Base-by-base conservation (phyloP, 2,329 filamentous ascomycete genomes). In the Ceratocystis smalleyi region DNA sequence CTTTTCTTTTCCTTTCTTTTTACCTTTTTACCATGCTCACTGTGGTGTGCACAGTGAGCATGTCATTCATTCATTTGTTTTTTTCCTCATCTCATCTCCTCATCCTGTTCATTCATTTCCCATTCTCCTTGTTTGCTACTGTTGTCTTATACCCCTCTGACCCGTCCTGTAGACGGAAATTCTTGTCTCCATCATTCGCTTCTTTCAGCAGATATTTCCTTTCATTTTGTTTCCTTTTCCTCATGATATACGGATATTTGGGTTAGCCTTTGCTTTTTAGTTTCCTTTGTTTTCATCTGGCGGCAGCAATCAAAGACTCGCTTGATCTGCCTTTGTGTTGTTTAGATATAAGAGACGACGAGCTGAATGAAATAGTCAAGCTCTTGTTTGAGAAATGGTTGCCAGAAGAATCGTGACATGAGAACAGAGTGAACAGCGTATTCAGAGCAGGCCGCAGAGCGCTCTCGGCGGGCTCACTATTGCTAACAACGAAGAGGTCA, bases 81-180 rank as follows among this genome's bases (percentile, higher is more conserved):
- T 63, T 54, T 60, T 17, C 60, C 61, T 67, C 57, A 64, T 66
- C 63, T 27, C 24, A 3, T 3, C 24, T 27, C 24, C 27, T 27
- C 27, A 27, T 55, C 35, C 15, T 10, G 10, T 40, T 40, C 35
- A 40, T 15, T 40, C 35, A 12, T 40, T 40, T 40, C 30, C 55
- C 51, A 43, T 24, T 61, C 62, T 65, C 47, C 43, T 65, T 59
- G 62, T 63, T 54, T 62, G 66, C 47, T 19, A 64, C 62, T 67
- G 57, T 66, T 66, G 61, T 55, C 27, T 54, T 35, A 15, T 40
- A 32, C 43, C 17, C 47, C 30, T 43, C 22, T 62, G 35, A 40
- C 35, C 35, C 35, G 35, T 40, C 35, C 35, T 40, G 43, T 54
- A 22, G 30, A 54, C 24, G 24, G 30, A 24, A 35, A 8, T 32